A percentile compares a stretch with the other conserved stretches of the same genome.
These are phyloP conservation scores for Neurospora sp. DNA, from an alignment of 495 filamentous ascomycete genomes.

Conservation along the genomic window DNA sequence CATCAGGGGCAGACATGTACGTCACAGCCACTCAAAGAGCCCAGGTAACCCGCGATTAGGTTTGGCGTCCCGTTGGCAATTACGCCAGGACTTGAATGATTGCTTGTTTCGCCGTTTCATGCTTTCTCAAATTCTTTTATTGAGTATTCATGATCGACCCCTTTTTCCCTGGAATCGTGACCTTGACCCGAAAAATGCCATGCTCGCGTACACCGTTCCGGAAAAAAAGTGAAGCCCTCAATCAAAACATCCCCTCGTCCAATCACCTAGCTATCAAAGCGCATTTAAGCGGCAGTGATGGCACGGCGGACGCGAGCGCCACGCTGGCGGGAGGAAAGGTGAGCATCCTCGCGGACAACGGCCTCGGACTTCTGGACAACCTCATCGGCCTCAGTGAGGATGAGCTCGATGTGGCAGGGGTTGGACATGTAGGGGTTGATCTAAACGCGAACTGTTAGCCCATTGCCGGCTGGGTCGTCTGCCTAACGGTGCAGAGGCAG, in stretches of 20 bases:
- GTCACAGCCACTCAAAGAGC: background rate
- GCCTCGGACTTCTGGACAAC: conserved; percentile 72
- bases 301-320: conserved; percentile 65
- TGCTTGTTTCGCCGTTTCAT: conserved; percentile 7
- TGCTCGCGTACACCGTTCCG: conserved; percentile 33
- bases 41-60: background rate
- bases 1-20: background rate
- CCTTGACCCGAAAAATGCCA: conserved; percentile 32
- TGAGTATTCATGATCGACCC: conserved; percentile 29
- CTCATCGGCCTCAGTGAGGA: conserved; percentile 95
- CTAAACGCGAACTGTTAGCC: conserved; percentile 37
- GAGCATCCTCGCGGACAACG: conserved; percentile 47
- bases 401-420: conserved; percentile 99
- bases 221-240: conserved; percentile 30
- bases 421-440: conserved; percentile 99
- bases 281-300: conserved; percentile 65
- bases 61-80: background rate
- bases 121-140: conserved; percentile 26
- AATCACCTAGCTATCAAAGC: conserved; percentile 6
- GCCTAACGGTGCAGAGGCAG: background rate
- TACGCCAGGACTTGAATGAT: background rate
- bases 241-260: conserved; percentile 20
- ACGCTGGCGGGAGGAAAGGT: conserved; percentile 80
- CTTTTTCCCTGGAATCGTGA: conserved; percentile 28
- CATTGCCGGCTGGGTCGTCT: background rate